A percentile compares a stretch with the other conserved stretches of the same genome.
Conservation (phyloP, 2,329 filamentous ascomycete species). For the Mariannaea elegans region DNA sequence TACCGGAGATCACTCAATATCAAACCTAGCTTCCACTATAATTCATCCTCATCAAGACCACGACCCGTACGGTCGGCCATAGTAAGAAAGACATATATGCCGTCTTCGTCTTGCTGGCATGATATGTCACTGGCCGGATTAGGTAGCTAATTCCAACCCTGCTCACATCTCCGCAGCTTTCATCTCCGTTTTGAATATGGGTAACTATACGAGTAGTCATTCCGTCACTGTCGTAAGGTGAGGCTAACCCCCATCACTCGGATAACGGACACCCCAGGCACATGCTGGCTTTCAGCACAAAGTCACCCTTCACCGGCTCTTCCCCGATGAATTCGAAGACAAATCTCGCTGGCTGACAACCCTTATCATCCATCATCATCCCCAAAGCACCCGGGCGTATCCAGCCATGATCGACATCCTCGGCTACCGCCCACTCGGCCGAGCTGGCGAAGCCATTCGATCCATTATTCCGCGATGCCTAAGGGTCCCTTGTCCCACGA, state of each 20-base stretch:
- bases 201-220: not conserved
- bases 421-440: constrained; percentile 9
- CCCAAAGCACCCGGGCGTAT: not conserved
- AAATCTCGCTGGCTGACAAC: constrained; percentile 4
- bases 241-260: not conserved
- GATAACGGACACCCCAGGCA: not conserved
- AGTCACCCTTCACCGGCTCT: not conserved
- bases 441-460: constrained; percentile 1
- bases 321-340: not conserved
- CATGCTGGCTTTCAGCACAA: constrained; percentile 2
- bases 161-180: too few relatives aligned
- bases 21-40: too few relatives aligned
- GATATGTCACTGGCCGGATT: too few relatives aligned
- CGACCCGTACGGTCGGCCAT: too few relatives aligned
- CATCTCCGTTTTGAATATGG: too few relatives aligned
- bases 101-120: too few relatives aligned
- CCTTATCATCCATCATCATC: not conserved
- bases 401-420: constrained; percentile 4
- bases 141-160: too few relatives aligned
- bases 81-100: too few relatives aligned
- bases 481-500: not conserved
- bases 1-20: too few relatives aligned
- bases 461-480: not conserved
- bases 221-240: not conserved
- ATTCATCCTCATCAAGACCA: not conserved